Evolutionary conservation across 305 asterid genomes (phyloP).

Genomic region (Rubia occidens): DNA sequence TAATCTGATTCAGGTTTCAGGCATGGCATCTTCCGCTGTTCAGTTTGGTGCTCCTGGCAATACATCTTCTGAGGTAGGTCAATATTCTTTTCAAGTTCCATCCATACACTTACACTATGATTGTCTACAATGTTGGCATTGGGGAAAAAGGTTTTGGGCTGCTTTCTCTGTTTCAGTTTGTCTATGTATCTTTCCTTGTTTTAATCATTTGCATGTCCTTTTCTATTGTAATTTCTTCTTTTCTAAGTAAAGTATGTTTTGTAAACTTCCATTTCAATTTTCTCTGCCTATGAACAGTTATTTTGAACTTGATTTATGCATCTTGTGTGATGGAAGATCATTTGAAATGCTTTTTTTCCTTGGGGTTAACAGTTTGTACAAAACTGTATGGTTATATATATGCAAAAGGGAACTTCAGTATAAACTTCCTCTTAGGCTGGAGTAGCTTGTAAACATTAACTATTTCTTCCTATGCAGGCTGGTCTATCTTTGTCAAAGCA

Average conservation of each 20-base stretch:
- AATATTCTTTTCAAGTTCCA: background rate
- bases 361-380: background rate
- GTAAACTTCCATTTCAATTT: no score
- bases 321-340: no score
- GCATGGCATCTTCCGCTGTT: slow-evolving; percentile 33
- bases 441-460: background rate
- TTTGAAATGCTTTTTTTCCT: no score
- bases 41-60: slow-evolving; percentile 27
- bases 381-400: background rate
- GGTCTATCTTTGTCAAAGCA: slow-evolving; percentile 27
- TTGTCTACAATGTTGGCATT: background rate
- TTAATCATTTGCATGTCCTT: background rate
- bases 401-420: background rate
- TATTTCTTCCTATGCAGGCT: slow-evolving; percentile 31
- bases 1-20: slow-evolving; percentile 26
- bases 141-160: background rate
- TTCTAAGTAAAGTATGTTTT: no score
- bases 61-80: slow-evolving; percentile 49
- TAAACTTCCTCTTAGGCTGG: background rate
- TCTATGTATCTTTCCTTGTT: background rate
- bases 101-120: background rate
- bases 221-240: no score
- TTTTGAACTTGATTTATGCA: no score
- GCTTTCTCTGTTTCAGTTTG: slow-evolving; percentile 8
- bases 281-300: no score